phyloP scores from a whole-genome alignment of 1,139 yeast species.

The Sugiyamaella japonica region DNA sequence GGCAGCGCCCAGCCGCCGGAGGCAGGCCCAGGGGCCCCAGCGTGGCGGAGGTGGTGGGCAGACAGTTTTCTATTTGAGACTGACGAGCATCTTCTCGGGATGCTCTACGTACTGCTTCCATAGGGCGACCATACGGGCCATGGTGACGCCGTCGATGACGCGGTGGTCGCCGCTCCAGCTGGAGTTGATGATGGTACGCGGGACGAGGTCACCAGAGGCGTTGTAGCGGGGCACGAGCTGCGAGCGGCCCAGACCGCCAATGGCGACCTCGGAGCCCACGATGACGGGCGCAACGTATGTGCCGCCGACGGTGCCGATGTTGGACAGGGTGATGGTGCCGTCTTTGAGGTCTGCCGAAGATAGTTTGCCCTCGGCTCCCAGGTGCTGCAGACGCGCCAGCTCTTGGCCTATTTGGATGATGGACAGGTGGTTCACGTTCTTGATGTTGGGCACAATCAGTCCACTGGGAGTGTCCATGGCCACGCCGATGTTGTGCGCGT shows the following conservation, averaged over 20 bases:
- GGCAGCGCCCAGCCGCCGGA: slow-evolving; percentile 1
- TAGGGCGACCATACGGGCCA: slow-evolving; percentile 37
- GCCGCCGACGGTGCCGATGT: slow-evolving; percentile 80
- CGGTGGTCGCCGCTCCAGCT: slow-evolving; percentile 44
- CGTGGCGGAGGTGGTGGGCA: not conserved
- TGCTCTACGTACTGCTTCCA: slow-evolving; percentile 37
- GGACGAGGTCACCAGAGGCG: slow-evolving; percentile 31
- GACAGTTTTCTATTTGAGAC: slow-evolving; percentile 24
- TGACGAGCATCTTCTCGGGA: slow-evolving; percentile 34
- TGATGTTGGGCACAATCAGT: slow-evolving; percentile 69
- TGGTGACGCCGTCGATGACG: slow-evolving; percentile 40
- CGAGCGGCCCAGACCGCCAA: slow-evolving; percentile 39
- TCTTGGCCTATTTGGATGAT: slow-evolving; percentile 65
- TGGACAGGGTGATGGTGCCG: slow-evolving; percentile 73
- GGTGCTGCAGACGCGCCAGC: slow-evolving; percentile 55
- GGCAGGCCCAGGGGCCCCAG: not conserved
- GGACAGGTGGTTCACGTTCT: slow-evolving; percentile 64
- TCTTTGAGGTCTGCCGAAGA: slow-evolving; percentile 71
- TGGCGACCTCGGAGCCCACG: slow-evolving; percentile 40
- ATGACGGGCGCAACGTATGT: slow-evolving; percentile 74
- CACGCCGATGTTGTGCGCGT: slow-evolving; percentile 50
- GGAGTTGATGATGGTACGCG: slow-evolving; percentile 36
- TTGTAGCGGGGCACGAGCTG: slow-evolving; percentile 36
- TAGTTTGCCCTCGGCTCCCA: slow-evolving; percentile 65
- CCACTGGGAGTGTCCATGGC: slow-evolving; percentile 81